Conservation (phyloP, 176 grass and related monocot genomes). For the Aegilops speltoides region DNA sequence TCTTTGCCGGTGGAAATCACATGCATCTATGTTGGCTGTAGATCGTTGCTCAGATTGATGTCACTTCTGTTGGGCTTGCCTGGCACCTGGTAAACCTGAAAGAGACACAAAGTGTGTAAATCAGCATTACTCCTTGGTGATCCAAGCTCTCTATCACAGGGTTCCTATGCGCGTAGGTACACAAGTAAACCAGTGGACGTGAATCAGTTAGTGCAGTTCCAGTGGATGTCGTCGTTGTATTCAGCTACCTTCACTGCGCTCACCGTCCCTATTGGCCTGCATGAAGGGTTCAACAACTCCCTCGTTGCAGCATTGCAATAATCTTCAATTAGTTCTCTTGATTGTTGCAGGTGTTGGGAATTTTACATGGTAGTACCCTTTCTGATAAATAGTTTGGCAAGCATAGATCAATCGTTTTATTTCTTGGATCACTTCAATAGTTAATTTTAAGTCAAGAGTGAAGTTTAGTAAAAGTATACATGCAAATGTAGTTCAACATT, state of each 20-base stretch:
- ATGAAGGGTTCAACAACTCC: constrained; percentile 62
- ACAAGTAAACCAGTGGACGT: constrained; percentile 78
- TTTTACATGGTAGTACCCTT: background rate
- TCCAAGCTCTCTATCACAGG: constrained; percentile 31
- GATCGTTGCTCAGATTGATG: no score
- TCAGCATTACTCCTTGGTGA: background rate
- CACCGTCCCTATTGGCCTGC: constrained; percentile 52
- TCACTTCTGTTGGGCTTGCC: no score
- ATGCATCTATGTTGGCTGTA: no score
- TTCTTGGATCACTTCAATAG: background rate
- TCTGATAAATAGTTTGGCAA: background rate
- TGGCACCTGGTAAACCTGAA: no score
- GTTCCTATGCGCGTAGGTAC: constrained; percentile 48
- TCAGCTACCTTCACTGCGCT: constrained; percentile 27
- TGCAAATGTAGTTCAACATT: no score
- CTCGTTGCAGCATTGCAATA: constrained; percentile 64
- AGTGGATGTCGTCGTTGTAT: no score
- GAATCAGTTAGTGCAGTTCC: no score
- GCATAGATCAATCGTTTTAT: background rate
- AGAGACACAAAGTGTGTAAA: no score
- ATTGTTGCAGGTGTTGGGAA: background rate
- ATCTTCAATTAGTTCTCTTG: constrained; percentile 2
- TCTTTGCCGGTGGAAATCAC: no score
- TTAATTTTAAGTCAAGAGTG: background rate
- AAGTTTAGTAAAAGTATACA: background rate